Percentiles rank a stretch among this genome's conserved stretches.
Evolutionary conservation across 257 asterid genomes (phyloP).

Genomic region (Handroanthus guayacan): DNA sequence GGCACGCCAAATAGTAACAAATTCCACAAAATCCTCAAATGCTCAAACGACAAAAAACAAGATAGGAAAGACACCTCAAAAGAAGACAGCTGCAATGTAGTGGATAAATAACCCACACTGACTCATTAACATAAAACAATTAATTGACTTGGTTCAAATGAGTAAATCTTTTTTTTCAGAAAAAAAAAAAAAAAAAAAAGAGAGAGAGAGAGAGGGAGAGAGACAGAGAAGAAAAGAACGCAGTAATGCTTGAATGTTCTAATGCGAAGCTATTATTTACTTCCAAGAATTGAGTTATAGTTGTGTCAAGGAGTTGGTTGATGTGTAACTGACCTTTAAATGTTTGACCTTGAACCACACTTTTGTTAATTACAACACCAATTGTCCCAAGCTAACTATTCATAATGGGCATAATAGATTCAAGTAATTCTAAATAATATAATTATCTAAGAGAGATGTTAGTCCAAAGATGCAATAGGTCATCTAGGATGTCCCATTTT

Average conservation of each 20-base stretch:
- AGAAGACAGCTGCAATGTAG: constrained; percentile 13
- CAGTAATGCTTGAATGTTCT: neutral
- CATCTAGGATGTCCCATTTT: constrained; percentile 9
- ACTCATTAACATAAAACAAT: neutral
- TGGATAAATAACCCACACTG: neutral
- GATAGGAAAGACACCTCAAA: neutral
- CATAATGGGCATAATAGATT: neutral
- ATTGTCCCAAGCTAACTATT: constrained; percentile 22
- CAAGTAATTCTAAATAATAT: constrained; percentile 7
- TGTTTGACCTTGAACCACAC: neutral
- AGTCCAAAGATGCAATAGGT: neutral
- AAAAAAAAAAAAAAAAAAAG: no score
- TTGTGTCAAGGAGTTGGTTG: neutral
- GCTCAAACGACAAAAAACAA: neutral
- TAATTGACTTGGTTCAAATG: neutral
- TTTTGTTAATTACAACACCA: neutral
- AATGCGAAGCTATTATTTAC: neutral
- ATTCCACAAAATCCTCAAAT: constrained; percentile 2
- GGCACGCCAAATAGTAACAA: neutral
- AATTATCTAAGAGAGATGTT: neutral
- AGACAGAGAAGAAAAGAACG: no score
- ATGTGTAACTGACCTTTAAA: constrained; percentile 9
- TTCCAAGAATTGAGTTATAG: constrained; percentile 5
- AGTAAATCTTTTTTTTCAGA: no score
- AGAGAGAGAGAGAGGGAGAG: no score